These are phyloP conservation scores for Linnemannia schmuckeri DNA, from an alignment of 192 early-diverging fungal genomes.

Conservation along the genomic window DNA sequence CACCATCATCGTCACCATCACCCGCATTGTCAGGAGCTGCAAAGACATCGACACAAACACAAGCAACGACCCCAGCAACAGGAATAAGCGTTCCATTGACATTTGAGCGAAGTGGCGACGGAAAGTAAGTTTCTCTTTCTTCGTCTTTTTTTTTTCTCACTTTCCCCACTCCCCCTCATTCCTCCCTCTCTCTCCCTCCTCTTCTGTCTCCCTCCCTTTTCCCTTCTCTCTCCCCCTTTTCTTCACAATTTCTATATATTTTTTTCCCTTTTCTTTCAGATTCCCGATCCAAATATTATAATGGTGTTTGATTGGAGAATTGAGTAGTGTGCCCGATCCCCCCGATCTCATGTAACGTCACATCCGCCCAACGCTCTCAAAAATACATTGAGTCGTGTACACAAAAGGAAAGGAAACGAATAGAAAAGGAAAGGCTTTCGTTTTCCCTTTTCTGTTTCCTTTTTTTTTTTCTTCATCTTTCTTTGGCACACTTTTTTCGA, in stretches of 20 bases:
- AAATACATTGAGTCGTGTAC: neutral
- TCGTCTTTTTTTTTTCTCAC: neutral
- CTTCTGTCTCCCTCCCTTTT: neutral
- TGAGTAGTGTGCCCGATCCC: neutral
- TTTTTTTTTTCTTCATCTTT: neutral
- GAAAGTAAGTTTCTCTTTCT: constrained; percentile 41
- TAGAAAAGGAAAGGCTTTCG: neutral
- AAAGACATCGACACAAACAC: neutral
- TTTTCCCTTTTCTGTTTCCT: neutral
- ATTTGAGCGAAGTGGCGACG: constrained; percentile 38
- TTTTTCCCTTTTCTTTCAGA: neutral
- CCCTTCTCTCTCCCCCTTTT: neutral
- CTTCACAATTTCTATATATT: neutral
- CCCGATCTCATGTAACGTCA: neutral
- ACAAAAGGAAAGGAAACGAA: neutral
- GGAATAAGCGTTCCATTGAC: neutral
- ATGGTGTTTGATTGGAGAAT: neutral
- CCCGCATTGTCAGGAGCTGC: neutral
- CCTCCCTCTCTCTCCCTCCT: neutral
- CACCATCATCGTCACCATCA: neutral
- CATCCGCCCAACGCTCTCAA: constrained; percentile 2
- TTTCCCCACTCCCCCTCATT: neutral
- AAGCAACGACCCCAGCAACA: neutral
- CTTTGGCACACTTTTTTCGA: neutral
- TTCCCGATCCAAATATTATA: neutral